These are phyloP conservation scores for Umbellularia californica DNA, from an alignment of 164 flowering plant species.

Conservation along the genomic window DNA sequence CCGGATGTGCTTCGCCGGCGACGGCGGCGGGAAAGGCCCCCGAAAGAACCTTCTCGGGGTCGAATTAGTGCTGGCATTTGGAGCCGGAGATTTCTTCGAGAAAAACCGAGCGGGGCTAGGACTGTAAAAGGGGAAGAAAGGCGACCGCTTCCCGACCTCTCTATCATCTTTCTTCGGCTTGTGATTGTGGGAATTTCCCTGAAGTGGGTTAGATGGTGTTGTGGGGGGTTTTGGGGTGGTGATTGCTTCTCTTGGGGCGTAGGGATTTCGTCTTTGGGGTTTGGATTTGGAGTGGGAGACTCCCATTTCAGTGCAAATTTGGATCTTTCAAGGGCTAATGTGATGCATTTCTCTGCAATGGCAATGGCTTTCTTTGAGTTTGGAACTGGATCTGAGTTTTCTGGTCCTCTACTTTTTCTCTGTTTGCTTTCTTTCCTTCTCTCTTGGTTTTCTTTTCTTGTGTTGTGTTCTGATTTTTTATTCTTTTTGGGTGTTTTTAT, in stretches of 20 bases:
- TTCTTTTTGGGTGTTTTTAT: too few species aligned
- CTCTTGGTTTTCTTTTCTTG: neutral
- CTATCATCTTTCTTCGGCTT: constrained; percentile 8
- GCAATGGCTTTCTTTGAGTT: neutral
- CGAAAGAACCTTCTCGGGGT: constrained; percentile 72
- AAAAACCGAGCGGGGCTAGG: constrained; percentile 72
- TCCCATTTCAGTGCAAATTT: neutral
- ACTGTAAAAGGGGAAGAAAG: constrained; percentile 67
- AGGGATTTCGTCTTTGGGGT: constrained; percentile 2
- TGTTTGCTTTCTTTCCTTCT: neutral
- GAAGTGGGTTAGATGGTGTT: neutral
- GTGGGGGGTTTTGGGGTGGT: neutral
- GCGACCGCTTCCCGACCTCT: constrained; percentile 46
- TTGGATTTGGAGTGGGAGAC: constrained; percentile 3
- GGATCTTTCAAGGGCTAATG: neutral
- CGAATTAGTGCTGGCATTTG: constrained; percentile 39
- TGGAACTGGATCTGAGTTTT: too few species aligned
- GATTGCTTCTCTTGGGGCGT: neutral
- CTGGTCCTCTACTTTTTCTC: neutral
- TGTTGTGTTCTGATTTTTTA: neutral
- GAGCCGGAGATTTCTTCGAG: constrained; percentile 55
- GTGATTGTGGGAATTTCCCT: neutral
- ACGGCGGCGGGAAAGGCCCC: constrained; percentile 83
- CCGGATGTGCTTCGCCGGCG: constrained; percentile 88
- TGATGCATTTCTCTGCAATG: neutral